Base-by-base conservation (phyloP, 768 basidiomycete species). In the Phylloporus arenicola region DNA sequence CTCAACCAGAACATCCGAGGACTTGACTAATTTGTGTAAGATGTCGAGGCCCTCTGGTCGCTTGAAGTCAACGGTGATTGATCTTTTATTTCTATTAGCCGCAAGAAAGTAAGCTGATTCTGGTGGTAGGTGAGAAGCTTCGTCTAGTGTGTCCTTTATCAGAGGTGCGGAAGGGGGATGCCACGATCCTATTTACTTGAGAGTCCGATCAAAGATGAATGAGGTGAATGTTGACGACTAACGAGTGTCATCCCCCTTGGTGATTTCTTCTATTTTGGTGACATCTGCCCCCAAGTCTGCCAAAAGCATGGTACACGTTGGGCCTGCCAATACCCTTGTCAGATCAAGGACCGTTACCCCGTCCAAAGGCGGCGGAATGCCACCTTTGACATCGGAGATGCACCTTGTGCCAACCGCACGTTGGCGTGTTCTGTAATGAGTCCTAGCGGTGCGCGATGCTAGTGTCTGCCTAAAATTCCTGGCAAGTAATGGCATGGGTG, bases 71-170 rank as follows among this genome's bases (percentile, higher is more conserved):
- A 95, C 81, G 7, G 91, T 92, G 37, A 94, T 76, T 6, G 90
- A 92, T 27, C 88, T 80, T 64, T 94, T 94, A 68, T 92, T 92
- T 45, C 94, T 76, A 65, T 97, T 97, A 0, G 79, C 82, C 0
- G 88, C 79, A 6, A 97, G 78, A 65, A 95, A 97, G 64, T 97
- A 97, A 0, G 94, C 91, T 4, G 91, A 89, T 65, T 97, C 94
- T 10, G 92, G 81, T 9, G 91, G 92, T 0, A 91, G 75, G 62
- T 88, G 81, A 8, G 76, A 64, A 0, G 85, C 68, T 49, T 76
- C 75, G 38, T 69, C 59, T 4, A 88, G 79, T 7, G 75, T 75
- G 17, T 74, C 74, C 30, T 73, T 53, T 12, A 74, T 56, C 11
- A 71, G 61, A 27, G 81, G 78, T 16, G 82, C 81, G 14, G 77